Evolutionary conservation across 306 rosid species (phyloP), one percentile per base, ranked within the genome.

Genomic region (Dryas octopetala): DNA sequence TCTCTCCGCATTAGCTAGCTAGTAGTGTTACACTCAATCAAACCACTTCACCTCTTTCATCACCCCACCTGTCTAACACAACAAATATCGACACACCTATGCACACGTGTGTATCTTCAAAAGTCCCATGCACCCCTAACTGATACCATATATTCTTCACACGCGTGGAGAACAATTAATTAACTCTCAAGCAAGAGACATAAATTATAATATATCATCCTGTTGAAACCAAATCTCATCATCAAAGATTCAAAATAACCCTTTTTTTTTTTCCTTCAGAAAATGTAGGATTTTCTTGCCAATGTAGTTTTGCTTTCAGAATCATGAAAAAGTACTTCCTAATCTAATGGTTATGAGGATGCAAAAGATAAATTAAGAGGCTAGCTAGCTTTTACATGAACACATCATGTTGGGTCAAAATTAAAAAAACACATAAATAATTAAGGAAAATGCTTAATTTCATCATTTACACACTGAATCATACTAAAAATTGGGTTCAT

Each of bases 21-120:
- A 32, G 38, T 32, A 41, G 66, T 46, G 62, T 54, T 80, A 84
- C 71, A 66, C 63, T 65, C 73, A 71, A 65, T 75, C 74, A 76
- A 79, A 74, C 68, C 60, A 74, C 68, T 65, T 71, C 71, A 65
- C 85, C 85, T 83, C 85, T 76, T 83, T 81, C 84, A 81, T 80
- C 83, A 81, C 79, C 81, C 87, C 91, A 85, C 88, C 81, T 80
- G 84, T 82, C 85, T 67, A 51, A 57, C 57, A 60, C 76, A 81
- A 59, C 41, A 52, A 77, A 73, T 68, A 73, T 46, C 60, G 1
- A n/a, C 46, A 82, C 76, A 80, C 75, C 51, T 62, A 44, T 41
- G 48, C 91, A 80, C 90, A 83, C 82, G 84, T 85, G 88, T 83
- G 78, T 54, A 64, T 66, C 23, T 79, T 78, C 85, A 81, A 83